Conservation (phyloP, 2,329 filamentous ascomycete species). For the Sodiomyces alkalinus region DNA sequence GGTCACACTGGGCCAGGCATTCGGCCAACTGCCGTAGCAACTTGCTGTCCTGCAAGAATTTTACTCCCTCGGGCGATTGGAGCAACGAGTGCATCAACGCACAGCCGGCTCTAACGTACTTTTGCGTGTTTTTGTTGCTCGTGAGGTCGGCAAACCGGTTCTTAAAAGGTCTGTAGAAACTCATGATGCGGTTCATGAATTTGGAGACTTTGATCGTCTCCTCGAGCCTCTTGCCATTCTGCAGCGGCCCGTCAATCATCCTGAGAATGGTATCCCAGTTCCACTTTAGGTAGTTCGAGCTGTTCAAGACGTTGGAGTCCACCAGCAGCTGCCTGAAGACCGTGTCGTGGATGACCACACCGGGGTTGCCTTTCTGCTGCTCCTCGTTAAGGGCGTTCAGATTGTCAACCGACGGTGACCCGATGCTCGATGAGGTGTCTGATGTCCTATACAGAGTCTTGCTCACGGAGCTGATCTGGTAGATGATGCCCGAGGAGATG, state of each 20-base stretch:
- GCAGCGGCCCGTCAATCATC: conserved; percentile 82
- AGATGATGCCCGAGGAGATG: conserved; percentile 77
- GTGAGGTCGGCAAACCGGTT: conserved; percentile 83
- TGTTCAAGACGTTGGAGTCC: conserved; percentile 75
- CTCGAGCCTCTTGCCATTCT: conserved; percentile 80
- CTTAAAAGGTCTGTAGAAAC: conserved; percentile 94
- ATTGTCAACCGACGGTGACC: conserved; percentile 25
- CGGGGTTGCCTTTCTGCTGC: conserved; percentile 33
- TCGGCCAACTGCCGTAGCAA: conserved; percentile 86
- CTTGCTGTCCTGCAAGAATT: conserved; percentile 83
- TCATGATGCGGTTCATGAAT: conserved; percentile 87
- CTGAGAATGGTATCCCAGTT: conserved; percentile 89
- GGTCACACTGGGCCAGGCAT: conserved; percentile 88
- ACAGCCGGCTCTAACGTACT: conserved; percentile 83
- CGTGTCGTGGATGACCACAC: conserved; percentile 38
- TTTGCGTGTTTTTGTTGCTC: conserved; percentile 84
- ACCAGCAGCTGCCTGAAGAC: conserved; percentile 50
- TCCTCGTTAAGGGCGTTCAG: conserved; percentile 39
- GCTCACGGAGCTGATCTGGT: conserved; percentile 96
- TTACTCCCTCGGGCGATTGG: conserved; percentile 70
- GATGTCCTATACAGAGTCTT: conserved; percentile 75
- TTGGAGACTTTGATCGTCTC: conserved; percentile 92
- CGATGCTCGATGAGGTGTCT: conserved; percentile 19
- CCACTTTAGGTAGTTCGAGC: conserved; percentile 89
- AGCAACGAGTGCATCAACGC: conserved; percentile 75